These are phyloP conservation scores for Aspergillus campestris DNA, from an alignment of 495 filamentous ascomycete species.

Conservation along the genomic window DNA sequence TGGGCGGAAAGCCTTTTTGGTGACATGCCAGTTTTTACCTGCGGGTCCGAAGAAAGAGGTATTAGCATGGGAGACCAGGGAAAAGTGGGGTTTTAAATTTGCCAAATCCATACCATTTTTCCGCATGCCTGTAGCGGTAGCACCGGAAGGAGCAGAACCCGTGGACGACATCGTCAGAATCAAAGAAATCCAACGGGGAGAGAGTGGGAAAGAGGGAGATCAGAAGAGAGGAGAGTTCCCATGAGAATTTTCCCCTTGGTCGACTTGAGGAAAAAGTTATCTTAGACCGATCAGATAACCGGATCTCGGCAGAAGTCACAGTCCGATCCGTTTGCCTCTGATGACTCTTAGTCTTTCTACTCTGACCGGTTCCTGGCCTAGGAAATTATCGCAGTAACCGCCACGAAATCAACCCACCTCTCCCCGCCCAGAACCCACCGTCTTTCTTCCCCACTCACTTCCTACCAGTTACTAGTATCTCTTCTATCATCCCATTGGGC, in stretches of 20 bases:
- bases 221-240: slow-evolving; percentile 1
- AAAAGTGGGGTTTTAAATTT: slow-evolving; percentile 7
- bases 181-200: not conserved
- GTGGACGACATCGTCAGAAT: slow-evolving; percentile 21
- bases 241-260: slow-evolving; percentile 8
- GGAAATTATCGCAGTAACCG: slow-evolving; percentile 11
- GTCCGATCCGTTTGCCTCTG: slow-evolving; percentile 6
- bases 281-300: slow-evolving; percentile 33
- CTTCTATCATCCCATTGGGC: too few relatives aligned
- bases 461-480: slow-evolving; percentile 1
- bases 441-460: slow-evolving; percentile 7
- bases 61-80: slow-evolving; percentile 9
- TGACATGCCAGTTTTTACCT: slow-evolving; percentile 93
- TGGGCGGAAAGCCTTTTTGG: slow-evolving; percentile 81
- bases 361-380: slow-evolving; percentile 8
- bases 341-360: not conserved
- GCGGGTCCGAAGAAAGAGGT: slow-evolving; percentile 13
- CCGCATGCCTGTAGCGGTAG: slow-evolving; percentile 30
- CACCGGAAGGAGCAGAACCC: slow-evolving; percentile 8
- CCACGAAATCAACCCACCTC: slow-evolving; percentile 4
- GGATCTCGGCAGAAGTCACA: slow-evolving; percentile 25
- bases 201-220: not conserved
- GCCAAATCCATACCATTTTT: slow-evolving; percentile 33
- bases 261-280: slow-evolving; percentile 24
- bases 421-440: slow-evolving; percentile 5